phyloP scores from a whole-genome alignment of 2,329 filamentous ascomycete species.

The Clarireedia homoeocarpa region DNA sequence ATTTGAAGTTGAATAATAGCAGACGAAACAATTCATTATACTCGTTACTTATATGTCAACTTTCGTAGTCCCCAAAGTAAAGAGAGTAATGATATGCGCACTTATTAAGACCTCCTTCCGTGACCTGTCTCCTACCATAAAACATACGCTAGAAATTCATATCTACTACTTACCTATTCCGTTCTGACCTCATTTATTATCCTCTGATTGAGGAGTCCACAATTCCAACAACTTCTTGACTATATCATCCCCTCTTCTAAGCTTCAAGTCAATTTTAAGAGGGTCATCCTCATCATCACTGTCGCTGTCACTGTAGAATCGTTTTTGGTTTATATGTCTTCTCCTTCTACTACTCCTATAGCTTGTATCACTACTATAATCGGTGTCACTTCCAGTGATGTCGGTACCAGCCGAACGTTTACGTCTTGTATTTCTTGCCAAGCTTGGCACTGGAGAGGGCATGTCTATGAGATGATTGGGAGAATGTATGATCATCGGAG shows the following conservation, averaged over 20 bases:
- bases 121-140: too few relatives aligned
- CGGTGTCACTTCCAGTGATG: slow-evolving; percentile 11
- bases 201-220: slow-evolving; percentile 11
- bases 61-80: too few relatives aligned
- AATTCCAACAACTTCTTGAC: slow-evolving; percentile 14
- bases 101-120: too few relatives aligned
- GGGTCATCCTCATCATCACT: slow-evolving; percentile 8
- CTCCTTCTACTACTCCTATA: slow-evolving; percentile 1
- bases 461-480: neutral
- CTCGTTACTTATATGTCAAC: too few relatives aligned
- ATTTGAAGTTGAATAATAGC: too few relatives aligned
- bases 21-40: too few relatives aligned
- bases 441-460: neutral
- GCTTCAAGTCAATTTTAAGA: slow-evolving; percentile 11
- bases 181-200: neutral
- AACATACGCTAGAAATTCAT: too few relatives aligned
- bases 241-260: slow-evolving; percentile 15
- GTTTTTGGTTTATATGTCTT: neutral
- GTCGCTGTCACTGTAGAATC: neutral
- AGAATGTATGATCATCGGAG: neutral
- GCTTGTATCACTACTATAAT: slow-evolving; percentile 2
- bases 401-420: neutral
- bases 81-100: too few relatives aligned
- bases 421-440: neutral
- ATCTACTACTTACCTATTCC: neutral